Conservation (phyloP, 345 rosid genomes). For the Cardamine chenopodiifolia region DNA sequence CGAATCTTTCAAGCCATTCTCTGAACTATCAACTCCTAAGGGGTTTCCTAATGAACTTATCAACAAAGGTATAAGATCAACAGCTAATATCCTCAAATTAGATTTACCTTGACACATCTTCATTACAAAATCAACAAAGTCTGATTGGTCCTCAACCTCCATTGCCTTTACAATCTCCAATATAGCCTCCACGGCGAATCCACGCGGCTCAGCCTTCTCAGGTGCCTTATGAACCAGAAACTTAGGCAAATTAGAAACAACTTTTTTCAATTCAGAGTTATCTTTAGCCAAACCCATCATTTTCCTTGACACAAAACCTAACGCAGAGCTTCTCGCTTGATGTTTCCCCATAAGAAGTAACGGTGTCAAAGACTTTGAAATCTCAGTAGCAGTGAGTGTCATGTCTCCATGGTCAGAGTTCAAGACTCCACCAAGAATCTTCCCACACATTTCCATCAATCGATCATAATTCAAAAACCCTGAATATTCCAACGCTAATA, state of each 20-base stretch:
- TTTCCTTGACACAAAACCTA: conserved; percentile 55
- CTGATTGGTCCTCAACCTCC: conserved; percentile 59
- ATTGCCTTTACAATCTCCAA: conserved; percentile 66
- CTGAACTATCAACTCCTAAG: conserved; percentile 40
- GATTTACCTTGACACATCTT: conserved; percentile 76
- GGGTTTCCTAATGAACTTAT: conserved; percentile 58
- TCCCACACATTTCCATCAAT: conserved; percentile 57
- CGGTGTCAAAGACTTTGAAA: conserved; percentile 65
- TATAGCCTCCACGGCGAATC: conserved; percentile 76
- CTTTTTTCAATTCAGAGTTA: conserved; percentile 54
- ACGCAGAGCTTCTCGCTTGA: conserved; percentile 67
- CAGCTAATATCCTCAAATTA: conserved; percentile 71
- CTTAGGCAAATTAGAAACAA: conserved; percentile 63
- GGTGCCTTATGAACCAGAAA: conserved; percentile 78
- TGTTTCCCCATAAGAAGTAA: conserved; percentile 65
- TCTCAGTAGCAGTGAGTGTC: conserved; percentile 64
- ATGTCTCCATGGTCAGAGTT: conserved; percentile 68
- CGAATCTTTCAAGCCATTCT: conserved; percentile 36
- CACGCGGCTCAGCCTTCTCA: conserved; percentile 88
- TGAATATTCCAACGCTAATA: conserved; percentile 45
- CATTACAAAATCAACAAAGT: conserved; percentile 56
- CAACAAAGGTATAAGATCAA: conserved; percentile 70
- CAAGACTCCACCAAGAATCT: conserved; percentile 55
- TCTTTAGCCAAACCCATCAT: conserved; percentile 46
- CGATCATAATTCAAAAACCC: conserved; percentile 43